phyloP scores from a whole-genome alignment of 352 stramenopile species.

The Globisporangium nagaii region DNA sequence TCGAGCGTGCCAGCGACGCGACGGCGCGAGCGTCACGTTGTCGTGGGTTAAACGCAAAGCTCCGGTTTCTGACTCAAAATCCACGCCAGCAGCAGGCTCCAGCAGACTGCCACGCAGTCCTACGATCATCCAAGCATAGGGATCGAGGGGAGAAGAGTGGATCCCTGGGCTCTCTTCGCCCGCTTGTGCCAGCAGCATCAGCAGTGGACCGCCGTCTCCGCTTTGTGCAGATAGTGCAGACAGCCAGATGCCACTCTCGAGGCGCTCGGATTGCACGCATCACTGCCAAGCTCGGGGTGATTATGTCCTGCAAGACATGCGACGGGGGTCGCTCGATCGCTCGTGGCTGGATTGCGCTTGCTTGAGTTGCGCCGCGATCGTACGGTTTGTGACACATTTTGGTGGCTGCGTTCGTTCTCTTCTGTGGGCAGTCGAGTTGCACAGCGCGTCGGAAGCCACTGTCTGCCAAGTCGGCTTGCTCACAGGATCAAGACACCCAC shows the following conservation, averaged over 20 bases:
- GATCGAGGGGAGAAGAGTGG: slow-evolving; percentile 1
- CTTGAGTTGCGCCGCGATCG: neutral
- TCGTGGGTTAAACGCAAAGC: neutral
- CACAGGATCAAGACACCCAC: no score
- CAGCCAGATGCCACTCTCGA: neutral
- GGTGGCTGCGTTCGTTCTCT: no score
- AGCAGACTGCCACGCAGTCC: neutral
- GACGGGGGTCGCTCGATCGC: neutral
- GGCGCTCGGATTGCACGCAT: neutral
- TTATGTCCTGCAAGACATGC: neutral
- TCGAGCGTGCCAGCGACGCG: no score
- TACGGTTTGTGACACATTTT: neutral
- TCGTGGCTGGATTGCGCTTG: neutral
- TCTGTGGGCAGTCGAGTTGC: no score
- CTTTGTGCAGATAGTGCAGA: neutral
- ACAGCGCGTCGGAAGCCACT: no score
- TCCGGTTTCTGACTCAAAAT: slow-evolving; percentile 4
- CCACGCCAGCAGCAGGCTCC: neutral
- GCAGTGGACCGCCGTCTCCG: neutral
- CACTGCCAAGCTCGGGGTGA: neutral
- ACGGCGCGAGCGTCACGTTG: neutral
- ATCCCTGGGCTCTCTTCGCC: neutral
- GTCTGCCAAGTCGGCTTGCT: no score
- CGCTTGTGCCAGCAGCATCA: neutral
- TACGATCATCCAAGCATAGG: slow-evolving; percentile 4